phyloP scores from a whole-genome alignment of 768 basidiomycete genomes.

The Leccinum variicolor region DNA sequence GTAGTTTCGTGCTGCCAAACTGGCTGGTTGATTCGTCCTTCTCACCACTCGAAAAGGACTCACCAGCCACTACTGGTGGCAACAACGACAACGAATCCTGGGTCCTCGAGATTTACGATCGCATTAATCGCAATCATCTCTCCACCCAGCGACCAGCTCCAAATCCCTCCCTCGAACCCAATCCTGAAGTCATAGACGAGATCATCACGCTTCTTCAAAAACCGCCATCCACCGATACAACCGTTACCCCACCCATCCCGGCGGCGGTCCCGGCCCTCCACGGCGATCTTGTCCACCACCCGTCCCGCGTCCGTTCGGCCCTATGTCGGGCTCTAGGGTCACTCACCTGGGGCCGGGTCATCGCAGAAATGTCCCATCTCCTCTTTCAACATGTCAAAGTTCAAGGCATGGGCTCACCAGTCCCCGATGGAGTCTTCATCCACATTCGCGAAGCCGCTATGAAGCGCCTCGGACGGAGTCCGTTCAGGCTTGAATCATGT shows the following conservation, averaged over 20 bases:
- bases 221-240: not conserved
- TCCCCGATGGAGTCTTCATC: not conserved
- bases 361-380: not conserved
- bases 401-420: not conserved
- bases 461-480: not conserved
- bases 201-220: not conserved
- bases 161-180: no score
- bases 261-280: not conserved
- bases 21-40: no score
- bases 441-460: not conserved
- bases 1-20: no score
- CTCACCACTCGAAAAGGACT: not conserved
- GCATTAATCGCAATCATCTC: not conserved
- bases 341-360: not conserved
- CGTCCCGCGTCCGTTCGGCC: not conserved
- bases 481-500: not conserved
- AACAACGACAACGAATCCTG: not conserved
- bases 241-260: not conserved
- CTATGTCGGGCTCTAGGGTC: not conserved
- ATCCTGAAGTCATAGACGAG: not conserved
- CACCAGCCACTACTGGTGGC: not conserved
- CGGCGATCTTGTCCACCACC: not conserved
- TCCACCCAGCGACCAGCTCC: not conserved
- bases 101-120: not conserved
- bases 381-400: not conserved